Conservation (phyloP, 2,329 filamentous ascomycete species). For the Colletotrichum cordylinicola region DNA sequence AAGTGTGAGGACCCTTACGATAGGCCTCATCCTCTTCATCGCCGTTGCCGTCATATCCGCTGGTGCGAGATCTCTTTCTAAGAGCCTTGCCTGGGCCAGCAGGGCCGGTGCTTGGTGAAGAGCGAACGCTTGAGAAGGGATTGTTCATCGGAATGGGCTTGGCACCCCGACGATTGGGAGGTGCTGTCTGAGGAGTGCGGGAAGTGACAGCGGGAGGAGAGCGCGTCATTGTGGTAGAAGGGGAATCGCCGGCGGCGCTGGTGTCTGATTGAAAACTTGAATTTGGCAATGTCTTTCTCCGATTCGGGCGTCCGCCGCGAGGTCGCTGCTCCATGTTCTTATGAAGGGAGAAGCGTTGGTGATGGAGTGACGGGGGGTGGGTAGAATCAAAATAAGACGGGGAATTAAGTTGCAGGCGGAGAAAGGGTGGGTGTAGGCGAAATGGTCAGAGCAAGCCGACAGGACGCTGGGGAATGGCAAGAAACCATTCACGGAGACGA, state of each 20-base stretch:
- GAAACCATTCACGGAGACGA: background rate
- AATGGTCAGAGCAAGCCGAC: background rate
- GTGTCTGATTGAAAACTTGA: slow-evolving; percentile 17
- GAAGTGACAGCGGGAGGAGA: slow-evolving; percentile 13
- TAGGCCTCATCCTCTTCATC: slow-evolving; percentile 56
- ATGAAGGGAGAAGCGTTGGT: background rate
- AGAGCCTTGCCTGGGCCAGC: slow-evolving; percentile 6
- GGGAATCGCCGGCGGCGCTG: slow-evolving; percentile 8
- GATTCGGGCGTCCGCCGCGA: slow-evolving; percentile 9
- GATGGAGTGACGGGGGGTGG: background rate
- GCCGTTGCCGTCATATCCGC: slow-evolving; percentile 7
- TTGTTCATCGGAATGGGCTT: slow-evolving; percentile 9
- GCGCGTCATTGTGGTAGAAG: slow-evolving; percentile 16
- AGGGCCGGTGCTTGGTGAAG: slow-evolving; percentile 3
- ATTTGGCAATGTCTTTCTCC: slow-evolving; percentile 16
- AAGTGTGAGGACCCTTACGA: slow-evolving; percentile 63
- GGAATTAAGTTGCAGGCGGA: background rate
- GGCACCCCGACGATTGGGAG: slow-evolving; percentile 15
- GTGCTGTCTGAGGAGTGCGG: slow-evolving; percentile 22
- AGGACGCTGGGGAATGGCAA: background rate
- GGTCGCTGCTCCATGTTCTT: slow-evolving; percentile 12
- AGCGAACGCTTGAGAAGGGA: slow-evolving; percentile 5
- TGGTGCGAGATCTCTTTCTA: slow-evolving; percentile 18
- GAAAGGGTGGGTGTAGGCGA: background rate
- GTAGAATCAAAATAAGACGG: slow-evolving; percentile 2